Base-by-base conservation (phyloP, 345 rosid species). In the Eucalyptus marginata region DNA sequence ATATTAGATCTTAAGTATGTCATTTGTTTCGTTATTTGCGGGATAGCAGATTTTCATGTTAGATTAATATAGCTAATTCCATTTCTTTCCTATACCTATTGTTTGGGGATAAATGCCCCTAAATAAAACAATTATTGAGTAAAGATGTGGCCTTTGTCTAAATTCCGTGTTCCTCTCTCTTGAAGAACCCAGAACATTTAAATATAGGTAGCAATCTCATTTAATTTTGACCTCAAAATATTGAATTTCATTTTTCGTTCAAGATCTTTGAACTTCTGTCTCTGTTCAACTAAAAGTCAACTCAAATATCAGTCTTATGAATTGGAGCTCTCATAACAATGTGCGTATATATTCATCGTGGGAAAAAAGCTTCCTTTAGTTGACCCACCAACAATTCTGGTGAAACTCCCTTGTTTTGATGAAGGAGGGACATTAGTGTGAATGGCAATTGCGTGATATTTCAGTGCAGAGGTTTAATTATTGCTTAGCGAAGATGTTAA, bases 1-100 rank as follows among this genome's bases (percentile, higher is more conserved):
- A 49, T 50, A 0, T 15, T 5, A 50, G 7, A 50, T 5, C 52
- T 58, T 24, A 2, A 24, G 64, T 0, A 4, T 58, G 0, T 10
- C 3, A 24, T 58, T 58, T 22, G 64, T 58, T 47, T 47, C 13
- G 13, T 10, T 47, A 10, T 47, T 3, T 47, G 13, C 5, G 4
- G 59, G 0, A 54, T 24, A 9, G 62, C 62, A 24, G 62, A 9
- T 56, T 9, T 56, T 56, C 62, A 3, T 56, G 62, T 56, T 56
- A 56, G 27, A 24, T 56, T 56, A 10, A 56, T 10, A 24, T 24
- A 56, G 47, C 47, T 44, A 44, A 44, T 44, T 44, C 47, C 8
- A 44, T 44, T 44, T 8, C 47, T 44, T 44, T 44, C 47, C 10
- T 44, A 44, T 44, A 8, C 47, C 47, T 44, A 44, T 8, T 44